Base-by-base conservation (phyloP, 2,329 filamentous ascomycete species). In the Colletotrichum plurivorum region DNA sequence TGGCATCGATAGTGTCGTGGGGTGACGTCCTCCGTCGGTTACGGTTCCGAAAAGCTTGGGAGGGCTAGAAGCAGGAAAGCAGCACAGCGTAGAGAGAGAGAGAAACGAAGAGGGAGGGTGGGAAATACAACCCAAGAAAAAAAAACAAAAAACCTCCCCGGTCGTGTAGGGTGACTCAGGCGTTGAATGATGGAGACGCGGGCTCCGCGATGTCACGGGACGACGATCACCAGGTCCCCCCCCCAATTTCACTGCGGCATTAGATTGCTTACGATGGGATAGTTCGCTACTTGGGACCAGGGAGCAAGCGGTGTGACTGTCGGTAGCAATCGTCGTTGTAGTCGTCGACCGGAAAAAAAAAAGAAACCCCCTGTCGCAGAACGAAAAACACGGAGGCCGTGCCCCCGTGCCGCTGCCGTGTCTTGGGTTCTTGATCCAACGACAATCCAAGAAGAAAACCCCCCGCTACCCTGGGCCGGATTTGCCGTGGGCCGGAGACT, bases 11-110 rank as follows among this genome's bases (percentile, higher is more conserved):
- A 20, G 43, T 2, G 31, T 36, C 31, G 31, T 36, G 22, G 22
- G 22, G 22, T 25, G 31, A 36, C 46, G 46, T 31, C 15, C 27
- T 15, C 22, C 56, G 41, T 59, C 43, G 56, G 56, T 59, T 36
- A 20, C 12, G 20, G 10, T 59, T 36, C 43, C 56, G 43, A 49
- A 49, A 59, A 18, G 16, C 43, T 20, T 22, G 56, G 56, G 56
- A 46, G n/a, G 27, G 16, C 4, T 10, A 36, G 8, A 36, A 9
- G 31, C 27, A 31, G 7, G 27, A 31, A 9, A 31, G 7, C 31
- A 36, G 31, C 7, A 10, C 10, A 10, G 8, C 4, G 31, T 36
- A 36, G 9, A 5, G 31, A 36, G 31, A 36, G 8, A 9, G 20
- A 13, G 31, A 13, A 25, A 25, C 22, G 4, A 2, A 16, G 22